Evolutionary conservation across 805 yeast species (phyloP).

Genomic region (Monosporozyma unispora): DNA sequence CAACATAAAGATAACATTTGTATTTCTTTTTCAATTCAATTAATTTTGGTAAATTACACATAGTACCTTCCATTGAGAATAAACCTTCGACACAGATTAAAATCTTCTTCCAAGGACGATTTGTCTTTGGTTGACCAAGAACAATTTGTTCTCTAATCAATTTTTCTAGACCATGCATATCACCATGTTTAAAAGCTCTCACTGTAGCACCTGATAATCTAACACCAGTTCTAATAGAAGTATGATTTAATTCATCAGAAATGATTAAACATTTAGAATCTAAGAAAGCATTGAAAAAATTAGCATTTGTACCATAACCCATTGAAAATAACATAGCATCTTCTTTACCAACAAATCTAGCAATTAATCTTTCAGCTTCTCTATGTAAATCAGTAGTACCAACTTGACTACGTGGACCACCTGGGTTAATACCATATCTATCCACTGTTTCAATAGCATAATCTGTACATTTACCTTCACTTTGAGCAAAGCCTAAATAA

Average conservation of each 20-base stretch:
- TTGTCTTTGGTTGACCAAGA: slow-evolving; percentile 90
- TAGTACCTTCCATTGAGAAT: slow-evolving; percentile 87
- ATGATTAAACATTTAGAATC: slow-evolving; percentile 85
- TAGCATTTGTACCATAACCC: slow-evolving; percentile 96
- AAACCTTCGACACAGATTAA: slow-evolving; percentile 85
- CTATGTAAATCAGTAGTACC: slow-evolving; percentile 73
- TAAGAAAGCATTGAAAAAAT: slow-evolving; percentile 70
- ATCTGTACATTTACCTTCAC: slow-evolving; percentile 84
- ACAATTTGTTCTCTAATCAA: slow-evolving; percentile 75
- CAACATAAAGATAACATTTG: slow-evolving; percentile 83
- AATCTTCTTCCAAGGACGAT: slow-evolving; percentile 91
- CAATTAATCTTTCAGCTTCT: slow-evolving; percentile 66
- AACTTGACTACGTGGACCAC: slow-evolving; percentile 64
- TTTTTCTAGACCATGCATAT: slow-evolving; percentile 70
- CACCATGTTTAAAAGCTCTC: slow-evolving; percentile 85
- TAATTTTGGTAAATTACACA: slow-evolving; percentile 70
- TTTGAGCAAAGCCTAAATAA: slow-evolving; percentile 94
- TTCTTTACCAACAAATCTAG: slow-evolving; percentile 84
- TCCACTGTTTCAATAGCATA: slow-evolving; percentile 53
- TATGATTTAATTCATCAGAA: slow-evolving; percentile 90
- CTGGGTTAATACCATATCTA: slow-evolving; percentile 67
- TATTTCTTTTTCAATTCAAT: slow-evolving; percentile 72
- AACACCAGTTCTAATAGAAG: slow-evolving; percentile 91
- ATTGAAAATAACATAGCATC: slow-evolving; percentile 79
- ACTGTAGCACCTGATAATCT: slow-evolving; percentile 89